Percentiles rank a stretch among this genome's conserved stretches.
Evolutionary conservation across 805 yeast species (phyloP).

Genomic region (Candida silvicultrix): DNA sequence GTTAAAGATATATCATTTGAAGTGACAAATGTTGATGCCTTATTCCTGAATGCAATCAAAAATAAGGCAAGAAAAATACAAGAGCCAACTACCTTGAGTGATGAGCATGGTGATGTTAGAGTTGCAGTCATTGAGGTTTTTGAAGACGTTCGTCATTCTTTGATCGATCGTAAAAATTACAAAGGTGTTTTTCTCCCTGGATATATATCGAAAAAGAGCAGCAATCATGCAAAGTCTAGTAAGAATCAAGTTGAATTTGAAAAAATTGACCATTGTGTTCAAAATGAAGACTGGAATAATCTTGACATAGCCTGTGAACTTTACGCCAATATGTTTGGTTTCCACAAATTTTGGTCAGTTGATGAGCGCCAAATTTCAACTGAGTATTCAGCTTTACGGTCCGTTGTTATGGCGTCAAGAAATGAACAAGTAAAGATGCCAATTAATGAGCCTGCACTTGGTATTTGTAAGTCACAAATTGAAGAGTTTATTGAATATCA

Average conservation of each 20-base stretch:
- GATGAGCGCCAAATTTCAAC: slow-evolving; percentile 75
- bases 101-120: slow-evolving; percentile 43
- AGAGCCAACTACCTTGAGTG: slow-evolving; percentile 27
- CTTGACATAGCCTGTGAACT: slow-evolving; percentile 52
- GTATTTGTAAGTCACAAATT: slow-evolving; percentile 63
- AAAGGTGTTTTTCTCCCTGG: slow-evolving; percentile 48
- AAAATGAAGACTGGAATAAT: slow-evolving; percentile 65
- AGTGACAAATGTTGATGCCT: slow-evolving; percentile 44
- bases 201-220: slow-evolving; percentile 18
- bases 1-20: slow-evolving; percentile 70
- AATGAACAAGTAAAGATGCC: slow-evolving; percentile 72
- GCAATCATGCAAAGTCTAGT: neutral
- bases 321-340: slow-evolving; percentile 61
- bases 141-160: slow-evolving; percentile 67
- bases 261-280: slow-evolving; percentile 74
- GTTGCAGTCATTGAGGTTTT: slow-evolving; percentile 45
- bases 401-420: slow-evolving; percentile 70
- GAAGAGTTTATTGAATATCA: slow-evolving; percentile 75
- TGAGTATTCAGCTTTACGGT: slow-evolving; percentile 58
- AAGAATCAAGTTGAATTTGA: slow-evolving; percentile 26
- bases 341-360: slow-evolving; percentile 79
- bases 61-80: slow-evolving; percentile 44
- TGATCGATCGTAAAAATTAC: slow-evolving; percentile 38
- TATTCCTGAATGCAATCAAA: slow-evolving; percentile 39
- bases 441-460: slow-evolving; percentile 76